A percentile compares a stretch with the other conserved stretches of the same genome.
These are phyloP conservation scores for Fraxinus angustifolia DNA, from an alignment of 305 asterid genomes.

Conservation along the genomic window DNA sequence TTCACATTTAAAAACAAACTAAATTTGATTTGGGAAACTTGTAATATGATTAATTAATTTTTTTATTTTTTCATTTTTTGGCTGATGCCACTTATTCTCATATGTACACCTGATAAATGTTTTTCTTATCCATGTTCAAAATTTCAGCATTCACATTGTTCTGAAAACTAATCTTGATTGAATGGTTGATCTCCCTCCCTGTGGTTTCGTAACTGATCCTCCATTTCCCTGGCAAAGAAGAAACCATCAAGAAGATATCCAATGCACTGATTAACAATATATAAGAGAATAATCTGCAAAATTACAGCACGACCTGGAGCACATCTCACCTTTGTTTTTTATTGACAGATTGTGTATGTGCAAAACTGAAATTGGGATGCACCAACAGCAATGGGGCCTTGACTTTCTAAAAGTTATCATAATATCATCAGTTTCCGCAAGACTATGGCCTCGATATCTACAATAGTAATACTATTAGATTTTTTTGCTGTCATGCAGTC, in stretches of 20 bases:
- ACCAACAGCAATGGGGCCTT: conserved; percentile 32
- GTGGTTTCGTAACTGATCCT: conserved; percentile 35
- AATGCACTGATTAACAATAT: conserved; percentile 3
- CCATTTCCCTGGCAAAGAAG: conserved; percentile 47
- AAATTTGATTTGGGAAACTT: not conserved
- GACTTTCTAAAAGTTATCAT: conserved; percentile 39
- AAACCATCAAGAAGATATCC: conserved; percentile 16
- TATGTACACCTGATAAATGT: conserved; percentile 46
- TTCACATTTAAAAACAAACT: not conserved
- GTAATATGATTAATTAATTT: not conserved
- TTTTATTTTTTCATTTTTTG: not conserved
- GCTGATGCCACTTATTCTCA: not conserved
- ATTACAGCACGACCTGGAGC: not conserved
- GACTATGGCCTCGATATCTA: conserved; percentile 5
- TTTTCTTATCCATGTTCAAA: conserved; percentile 26
- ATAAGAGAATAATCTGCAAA: conserved; percentile 2
- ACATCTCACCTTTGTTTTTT: conserved; percentile 46
- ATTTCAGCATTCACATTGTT: conserved; percentile 29
- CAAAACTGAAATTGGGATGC: conserved; percentile 36
- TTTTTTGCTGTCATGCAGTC: not conserved
- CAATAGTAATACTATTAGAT: not conserved
- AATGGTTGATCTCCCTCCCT: conserved; percentile 32
- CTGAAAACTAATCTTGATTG: conserved; percentile 26
- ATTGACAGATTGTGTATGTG: conserved; percentile 28
- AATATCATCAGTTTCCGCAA: conserved; percentile 18